Percentiles rank a stretch among this genome's conserved stretches.
phyloP scores from a whole-genome alignment of 768 basidiomycete genomes.

The Heimioporus sp. region DNA sequence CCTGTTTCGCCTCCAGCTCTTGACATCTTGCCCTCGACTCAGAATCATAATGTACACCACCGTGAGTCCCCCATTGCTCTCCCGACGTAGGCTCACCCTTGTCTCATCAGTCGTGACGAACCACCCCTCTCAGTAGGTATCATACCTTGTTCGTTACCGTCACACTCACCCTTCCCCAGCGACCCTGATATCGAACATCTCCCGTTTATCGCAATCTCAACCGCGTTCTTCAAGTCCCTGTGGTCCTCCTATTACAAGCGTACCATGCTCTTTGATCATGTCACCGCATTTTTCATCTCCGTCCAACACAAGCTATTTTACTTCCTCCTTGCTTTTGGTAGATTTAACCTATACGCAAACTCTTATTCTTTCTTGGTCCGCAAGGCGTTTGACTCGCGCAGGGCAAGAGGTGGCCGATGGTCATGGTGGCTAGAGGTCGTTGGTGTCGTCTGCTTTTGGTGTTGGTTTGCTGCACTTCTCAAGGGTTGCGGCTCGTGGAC shows the following conservation, averaged over 20 bases:
- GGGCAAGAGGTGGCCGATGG: conserved; percentile 70
- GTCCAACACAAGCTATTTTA: conserved; percentile 94
- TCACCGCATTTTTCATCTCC: conserved; percentile 62
- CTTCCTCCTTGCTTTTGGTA: conserved; percentile 81
- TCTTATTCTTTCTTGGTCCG: conserved; percentile 76
- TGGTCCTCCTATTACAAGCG: conserved; percentile 97
- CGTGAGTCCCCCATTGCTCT: conserved; percentile 49
- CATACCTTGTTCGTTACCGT: background rate
- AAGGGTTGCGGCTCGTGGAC: conserved; percentile 69
- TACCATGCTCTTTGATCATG: conserved; percentile 72
- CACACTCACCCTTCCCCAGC: conserved; percentile 36
- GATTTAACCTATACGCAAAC: conserved; percentile 92
- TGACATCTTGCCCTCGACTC: conserved; percentile 5
- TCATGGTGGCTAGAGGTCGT: conserved; percentile 74
- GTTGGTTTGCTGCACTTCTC: conserved; percentile 78
- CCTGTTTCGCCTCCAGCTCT: background rate
- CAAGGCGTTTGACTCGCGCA: conserved; percentile 61
- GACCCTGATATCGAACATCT: conserved; percentile 86
- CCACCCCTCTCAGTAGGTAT: conserved; percentile 85
- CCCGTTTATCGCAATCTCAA: conserved; percentile 93
- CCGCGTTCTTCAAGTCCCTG: conserved; percentile 78
- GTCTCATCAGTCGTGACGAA: conserved; percentile 82
- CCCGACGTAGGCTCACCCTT: conserved; percentile 4
- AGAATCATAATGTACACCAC: conserved; percentile 97
- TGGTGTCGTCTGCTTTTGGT: conserved; percentile 83